Evolutionary conservation across 2,329 filamentous ascomycete genomes (phyloP), one percentile per base, ranked within the genome.

Genomic region (Whalleya microplaca): DNA sequence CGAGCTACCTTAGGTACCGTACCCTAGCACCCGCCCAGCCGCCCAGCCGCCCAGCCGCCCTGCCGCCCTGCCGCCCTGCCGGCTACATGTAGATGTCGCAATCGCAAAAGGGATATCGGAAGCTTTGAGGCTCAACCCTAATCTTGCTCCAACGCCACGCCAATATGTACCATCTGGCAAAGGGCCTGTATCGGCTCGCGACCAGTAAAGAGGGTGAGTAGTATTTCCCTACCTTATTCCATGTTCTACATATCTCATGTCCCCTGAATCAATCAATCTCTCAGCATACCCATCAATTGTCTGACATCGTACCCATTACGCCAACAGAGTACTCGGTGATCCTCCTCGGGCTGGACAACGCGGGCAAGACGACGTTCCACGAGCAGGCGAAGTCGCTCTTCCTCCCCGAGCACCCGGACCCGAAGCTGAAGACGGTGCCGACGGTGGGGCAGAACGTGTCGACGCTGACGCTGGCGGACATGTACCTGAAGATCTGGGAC

Each of bases 401-500:
- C 81, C 82, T 87, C 62, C 81, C 86, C 44, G 80, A 81, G 61
- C 78, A 76, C 54, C 83, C 79, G 51, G 84, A 78, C 73, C 90
- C 79, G 69, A 93, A 82, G 76, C 85, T 79, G 65, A 93, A 95
- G 73, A 97, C 94, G 44, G 94, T 98, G 7, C 95, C 95, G 23
- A 99, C 95, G 19, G 94, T 98, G 67, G 95, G 95, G 64, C 95
- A 98, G 74, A 98, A 98, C 76, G 93, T 98, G 63, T 90, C 91
- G 61, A 95, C 93, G 45, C 91, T 99, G 71, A 86, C 90, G 20
- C 83, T 98, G 21, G 89, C 92, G 16, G 92, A 96, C 74, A 94
- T 97, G 86, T 97, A 98, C 80, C 82, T 99, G 71, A 96, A 97
- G 80, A 90, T 99, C 68, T 98, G 95, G 95, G 95, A 99, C 72